Base-by-base conservation (phyloP, 495 filamentous ascomycete genomes). In the Parathielavia appendiculata region DNA sequence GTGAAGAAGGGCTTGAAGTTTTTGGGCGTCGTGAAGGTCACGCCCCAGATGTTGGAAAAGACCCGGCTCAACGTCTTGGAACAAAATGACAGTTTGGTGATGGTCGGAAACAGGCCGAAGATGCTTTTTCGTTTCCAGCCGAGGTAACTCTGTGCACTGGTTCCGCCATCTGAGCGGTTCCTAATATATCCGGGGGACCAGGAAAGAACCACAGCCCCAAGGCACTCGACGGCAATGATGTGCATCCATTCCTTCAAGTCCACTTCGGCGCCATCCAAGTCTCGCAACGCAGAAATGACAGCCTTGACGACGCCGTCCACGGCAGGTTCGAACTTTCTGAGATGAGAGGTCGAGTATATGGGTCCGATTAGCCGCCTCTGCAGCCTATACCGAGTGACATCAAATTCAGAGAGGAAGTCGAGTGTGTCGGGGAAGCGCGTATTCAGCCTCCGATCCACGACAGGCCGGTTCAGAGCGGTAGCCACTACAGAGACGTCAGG, bases 231-330 rank as follows among this genome's bases (percentile, higher is more conserved):
- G 5, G 66, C 69, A 7, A 73, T 56, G 51, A 76, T 67, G 58
- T 76, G 74, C 66, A 76, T 68, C 73, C 74, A 76, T 35, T 73
- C 64, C 43, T 70, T 72, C 17, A 75, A 52, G 34, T 75, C 73
- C 0, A 74, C 40, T 20, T 72, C 69, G 20, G 60, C 46, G 0
- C 71, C 74, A 2, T 66, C 46, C 0, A 72, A 51, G 0, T 22
- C 23, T 20, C 53, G 62, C 4, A 76, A 40, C 36, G 66, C 58
- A 0, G 54, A 45, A 19, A 75, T 50, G 1, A 60, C 69, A 0
- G 45, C 51, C 0, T 52, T 47, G 17, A 76, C 53, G 6, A 76
- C 73, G 1, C 30, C 50, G 30, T 77, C 72, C 8, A 77, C 57
- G 0, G 65, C 68, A 1, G 45, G 45, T 46, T 76, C 71, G 23